Conservation (phyloP, 441 rosid species). For the Aquilaria agallochum region DNA sequence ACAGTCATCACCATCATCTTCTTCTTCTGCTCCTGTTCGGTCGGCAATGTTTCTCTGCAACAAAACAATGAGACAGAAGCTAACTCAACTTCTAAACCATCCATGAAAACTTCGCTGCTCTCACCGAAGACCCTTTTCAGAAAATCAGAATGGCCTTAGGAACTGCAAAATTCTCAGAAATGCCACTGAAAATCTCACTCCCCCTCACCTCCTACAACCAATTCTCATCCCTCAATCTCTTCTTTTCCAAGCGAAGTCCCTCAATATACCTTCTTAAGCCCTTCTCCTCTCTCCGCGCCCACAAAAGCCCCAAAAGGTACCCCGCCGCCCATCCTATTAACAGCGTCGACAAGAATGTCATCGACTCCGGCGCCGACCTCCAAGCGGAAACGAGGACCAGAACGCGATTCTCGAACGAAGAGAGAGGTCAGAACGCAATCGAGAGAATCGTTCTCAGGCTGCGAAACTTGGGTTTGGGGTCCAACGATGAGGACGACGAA, state of each 20-base stretch:
- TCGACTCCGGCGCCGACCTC: constrained; percentile 15
- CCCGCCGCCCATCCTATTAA: constrained; percentile 10
- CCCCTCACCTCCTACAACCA: constrained; percentile 35
- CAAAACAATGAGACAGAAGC: constrained; percentile 20
- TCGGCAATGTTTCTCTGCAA: constrained; percentile 17
- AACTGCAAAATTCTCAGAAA: constrained; percentile 55
- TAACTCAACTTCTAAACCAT: neutral
- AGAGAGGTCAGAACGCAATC: constrained; percentile 58
- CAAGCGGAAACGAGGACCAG: constrained; percentile 18
- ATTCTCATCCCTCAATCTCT: constrained; percentile 32
- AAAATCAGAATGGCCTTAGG: constrained; percentile 41
- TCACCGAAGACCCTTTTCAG: too few relatives aligned
- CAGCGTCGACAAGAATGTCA: constrained; percentile 9
- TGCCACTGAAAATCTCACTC: constrained; percentile 57
- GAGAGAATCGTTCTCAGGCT: constrained; percentile 84
- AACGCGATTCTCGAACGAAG: constrained; percentile 28
- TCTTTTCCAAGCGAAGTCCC: constrained; percentile 31
- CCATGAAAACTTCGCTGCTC: neutral
- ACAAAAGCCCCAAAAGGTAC: constrained; percentile 19
- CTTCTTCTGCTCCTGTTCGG: constrained; percentile 21
- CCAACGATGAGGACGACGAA: constrained; percentile 53
- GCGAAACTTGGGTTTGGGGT: constrained; percentile 71
- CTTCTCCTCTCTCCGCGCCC: constrained; percentile 55
- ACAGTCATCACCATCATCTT: constrained; percentile 18
- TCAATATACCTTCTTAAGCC: constrained; percentile 33